These are phyloP conservation scores for Aspergillus sp. DNA, from an alignment of 2,329 filamentous ascomycete species.

Conservation along the genomic window DNA sequence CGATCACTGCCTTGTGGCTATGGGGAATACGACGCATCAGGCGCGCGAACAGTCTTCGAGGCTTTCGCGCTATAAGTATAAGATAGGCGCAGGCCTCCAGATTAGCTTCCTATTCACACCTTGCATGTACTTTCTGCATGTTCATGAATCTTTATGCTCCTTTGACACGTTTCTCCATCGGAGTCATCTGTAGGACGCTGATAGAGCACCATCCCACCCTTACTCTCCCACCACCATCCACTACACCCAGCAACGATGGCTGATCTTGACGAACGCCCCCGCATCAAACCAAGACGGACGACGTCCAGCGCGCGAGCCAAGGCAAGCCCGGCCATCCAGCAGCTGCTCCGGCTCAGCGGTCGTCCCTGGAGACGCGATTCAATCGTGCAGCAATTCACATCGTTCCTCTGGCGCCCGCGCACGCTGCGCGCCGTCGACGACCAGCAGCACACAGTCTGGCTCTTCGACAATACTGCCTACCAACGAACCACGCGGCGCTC, in stretches of 20 bases:
- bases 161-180: too few relatives aligned
- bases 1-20: slow-evolving; percentile 18
- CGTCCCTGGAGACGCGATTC: slow-evolving; percentile 16
- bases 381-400: slow-evolving; percentile 24
- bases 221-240: not conserved
- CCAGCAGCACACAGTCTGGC: slow-evolving; percentile 74
- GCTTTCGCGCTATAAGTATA: slow-evolving; percentile 7
- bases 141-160: too few relatives aligned
- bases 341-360: slow-evolving; percentile 6
- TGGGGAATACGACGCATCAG: slow-evolving; percentile 12
- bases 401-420: slow-evolving; percentile 51
- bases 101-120: not conserved
- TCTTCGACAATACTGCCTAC: slow-evolving; percentile 87
- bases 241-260: not conserved
- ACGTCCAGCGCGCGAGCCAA: slow-evolving; percentile 8
- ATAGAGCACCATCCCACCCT: too few relatives aligned
- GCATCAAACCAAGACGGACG: slow-evolving; percentile 7
- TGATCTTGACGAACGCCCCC: not conserved
- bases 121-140: not conserved
- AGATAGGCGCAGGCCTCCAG: not conserved
- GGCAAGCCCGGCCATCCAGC: slow-evolving; percentile 8
- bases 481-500: slow-evolving; percentile 43
- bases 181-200: too few relatives aligned
- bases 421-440: slow-evolving; percentile 59
- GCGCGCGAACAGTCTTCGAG: slow-evolving; percentile 6